Percentiles rank a stretch among this genome's conserved stretches.
phyloP scores from a whole-genome alignment of 2,329 filamentous ascomycete genomes.

The Whalleya microplaca region DNA sequence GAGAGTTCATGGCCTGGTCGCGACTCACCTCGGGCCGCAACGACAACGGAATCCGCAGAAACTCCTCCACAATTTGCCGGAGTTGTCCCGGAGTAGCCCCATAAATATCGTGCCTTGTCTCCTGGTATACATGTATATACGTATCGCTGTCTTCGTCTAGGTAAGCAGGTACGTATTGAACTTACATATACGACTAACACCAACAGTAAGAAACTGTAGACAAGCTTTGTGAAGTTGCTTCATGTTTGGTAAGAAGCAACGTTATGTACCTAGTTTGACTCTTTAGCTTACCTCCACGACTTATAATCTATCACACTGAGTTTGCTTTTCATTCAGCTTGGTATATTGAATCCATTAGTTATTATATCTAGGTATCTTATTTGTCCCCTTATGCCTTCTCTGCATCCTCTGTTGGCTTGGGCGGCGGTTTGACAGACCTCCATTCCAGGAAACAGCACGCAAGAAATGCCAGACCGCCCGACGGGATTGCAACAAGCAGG shows the following conservation, averaged over 20 bases:
- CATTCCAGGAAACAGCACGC: slow-evolving; percentile 30
- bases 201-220: too few species aligned
- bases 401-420: background rate
- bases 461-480: slow-evolving; percentile 26
- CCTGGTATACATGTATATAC: too few species aligned
- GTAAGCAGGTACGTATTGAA: too few species aligned
- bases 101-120: background rate
- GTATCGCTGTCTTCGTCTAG: too few species aligned
- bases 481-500: slow-evolving; percentile 25
- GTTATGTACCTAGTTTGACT: too few species aligned
- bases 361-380: background rate
- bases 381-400: slow-evolving; percentile 10
- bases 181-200: too few species aligned
- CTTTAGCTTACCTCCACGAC: too few species aligned
- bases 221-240: too few species aligned
- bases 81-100: background rate
- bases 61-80: background rate
- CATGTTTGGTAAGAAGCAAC: too few species aligned
- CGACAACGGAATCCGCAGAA: background rate
- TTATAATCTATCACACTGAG: too few species aligned
- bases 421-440: slow-evolving; percentile 29
- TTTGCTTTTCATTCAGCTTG: too few species aligned
- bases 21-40: background rate
- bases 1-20: background rate
- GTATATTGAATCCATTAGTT: too few species aligned